Conservation (phyloP, 2,329 filamentous ascomycete species). For the Taxawa tesnikishii region DNA sequence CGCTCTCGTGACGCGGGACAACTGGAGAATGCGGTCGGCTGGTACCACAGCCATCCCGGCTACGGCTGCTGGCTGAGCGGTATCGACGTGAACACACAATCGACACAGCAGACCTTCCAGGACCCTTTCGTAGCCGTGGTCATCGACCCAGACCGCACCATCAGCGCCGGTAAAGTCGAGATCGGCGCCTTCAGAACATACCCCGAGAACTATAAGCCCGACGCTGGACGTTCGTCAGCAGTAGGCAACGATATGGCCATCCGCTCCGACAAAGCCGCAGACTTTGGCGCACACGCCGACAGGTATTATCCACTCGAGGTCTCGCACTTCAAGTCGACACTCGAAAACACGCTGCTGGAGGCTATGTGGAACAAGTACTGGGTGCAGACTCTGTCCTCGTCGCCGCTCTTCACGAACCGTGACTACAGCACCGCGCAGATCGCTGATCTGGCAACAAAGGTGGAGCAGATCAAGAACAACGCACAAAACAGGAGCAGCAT, state of each 20-base stretch:
- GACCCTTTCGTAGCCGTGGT: slow-evolving; percentile 95
- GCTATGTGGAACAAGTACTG: slow-evolving; percentile 98
- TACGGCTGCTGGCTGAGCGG: slow-evolving; percentile 97
- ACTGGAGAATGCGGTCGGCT: slow-evolving; percentile 86
- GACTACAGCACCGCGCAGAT: slow-evolving; percentile 92
- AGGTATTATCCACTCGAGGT: slow-evolving; percentile 88
- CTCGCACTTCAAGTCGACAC: slow-evolving; percentile 84
- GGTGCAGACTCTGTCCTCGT: slow-evolving; percentile 90
- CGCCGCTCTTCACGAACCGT: slow-evolving; percentile 78
- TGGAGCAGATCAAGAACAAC: slow-evolving; percentile 35
- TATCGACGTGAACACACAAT: slow-evolving; percentile 86
- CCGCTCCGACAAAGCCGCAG: slow-evolving; percentile 83
- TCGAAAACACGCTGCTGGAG: slow-evolving; percentile 78
- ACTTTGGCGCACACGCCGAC: slow-evolving; percentile 86
- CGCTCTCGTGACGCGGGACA: slow-evolving; percentile 63
- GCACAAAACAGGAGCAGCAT: slow-evolving; percentile 15
- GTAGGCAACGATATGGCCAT: slow-evolving; percentile 51
- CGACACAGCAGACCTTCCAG: slow-evolving; percentile 69
- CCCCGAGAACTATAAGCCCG: slow-evolving; percentile 57
- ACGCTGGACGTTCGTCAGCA: slow-evolving; percentile 21
- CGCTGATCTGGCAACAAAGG: slow-evolving; percentile 72
- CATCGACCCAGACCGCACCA: slow-evolving; percentile 90
- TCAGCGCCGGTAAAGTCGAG: slow-evolving; percentile 88
- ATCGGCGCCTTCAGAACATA: slow-evolving; percentile 95
- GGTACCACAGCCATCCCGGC: slow-evolving; percentile 96